phyloP scores from a whole-genome alignment of 352 stramenopile genomes.

The Phytophthora sp. region DNA sequence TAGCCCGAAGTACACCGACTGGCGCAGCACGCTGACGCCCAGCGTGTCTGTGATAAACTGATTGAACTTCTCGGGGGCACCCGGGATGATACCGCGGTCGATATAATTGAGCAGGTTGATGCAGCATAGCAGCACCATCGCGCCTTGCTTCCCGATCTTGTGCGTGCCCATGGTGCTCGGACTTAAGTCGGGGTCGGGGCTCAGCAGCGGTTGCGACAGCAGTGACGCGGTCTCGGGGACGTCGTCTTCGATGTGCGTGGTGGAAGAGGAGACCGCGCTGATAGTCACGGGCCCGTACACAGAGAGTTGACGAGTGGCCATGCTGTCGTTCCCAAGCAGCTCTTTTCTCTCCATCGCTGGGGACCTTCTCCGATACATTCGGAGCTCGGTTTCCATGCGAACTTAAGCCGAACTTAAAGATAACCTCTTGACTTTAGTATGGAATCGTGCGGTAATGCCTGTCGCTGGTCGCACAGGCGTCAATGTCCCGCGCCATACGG shows the following conservation, averaged over 20 bases:
- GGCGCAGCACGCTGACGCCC: conserved; percentile 57
- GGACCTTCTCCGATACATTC: conserved; percentile 23
- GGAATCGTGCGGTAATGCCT: conserved; percentile 15
- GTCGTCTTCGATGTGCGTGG: conserved; percentile 29
- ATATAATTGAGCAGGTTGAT: conserved; percentile 96
- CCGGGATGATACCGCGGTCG: conserved; percentile 95
- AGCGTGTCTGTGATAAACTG: conserved; percentile 90
- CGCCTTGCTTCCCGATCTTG: conserved; percentile 54
- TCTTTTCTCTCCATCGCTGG: conserved; percentile 24
- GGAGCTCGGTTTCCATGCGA: conserved; percentile 21
- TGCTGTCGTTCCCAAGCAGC: conserved; percentile 20
- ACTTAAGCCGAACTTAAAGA: conserved; percentile 22
- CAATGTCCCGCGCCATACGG: conserved; percentile 18
- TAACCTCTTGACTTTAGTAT: conserved; percentile 17
- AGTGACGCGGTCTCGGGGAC: conserved; percentile 30
- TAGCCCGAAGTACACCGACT: conserved; percentile 87
- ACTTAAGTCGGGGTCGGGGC: conserved; percentile 1
- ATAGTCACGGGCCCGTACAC: conserved; percentile 8
- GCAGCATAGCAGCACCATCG: conserved; percentile 86
- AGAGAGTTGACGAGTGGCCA: conserved; percentile 37
- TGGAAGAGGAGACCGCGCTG: neutral
- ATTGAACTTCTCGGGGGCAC: conserved; percentile 92
- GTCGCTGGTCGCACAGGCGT: conserved; percentile 21
- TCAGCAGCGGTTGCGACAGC: conserved; percentile 34
- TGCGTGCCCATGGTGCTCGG: conserved; percentile 13